Percentiles rank a stretch among this genome's conserved stretches.
phyloP scores from a whole-genome alignment of 108 stramenopile genomes.

The Asterionellopsis glacialis region DNA sequence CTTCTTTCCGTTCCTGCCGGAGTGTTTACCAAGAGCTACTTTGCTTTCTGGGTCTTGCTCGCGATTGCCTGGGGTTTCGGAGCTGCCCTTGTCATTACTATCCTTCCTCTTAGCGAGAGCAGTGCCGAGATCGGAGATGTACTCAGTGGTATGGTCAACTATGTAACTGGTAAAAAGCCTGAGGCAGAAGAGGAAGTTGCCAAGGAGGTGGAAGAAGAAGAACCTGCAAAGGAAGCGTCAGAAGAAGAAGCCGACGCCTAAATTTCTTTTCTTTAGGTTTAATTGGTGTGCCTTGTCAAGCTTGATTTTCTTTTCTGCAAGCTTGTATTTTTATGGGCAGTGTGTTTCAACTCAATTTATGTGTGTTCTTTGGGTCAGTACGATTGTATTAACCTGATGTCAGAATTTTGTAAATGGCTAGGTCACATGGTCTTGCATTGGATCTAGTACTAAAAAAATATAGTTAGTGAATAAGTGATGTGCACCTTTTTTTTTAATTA shows the following conservation, averaged over 20 bases:
- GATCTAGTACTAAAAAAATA: too few species aligned
- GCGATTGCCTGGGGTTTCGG: conserved; percentile 87
- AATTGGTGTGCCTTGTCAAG: too few species aligned
- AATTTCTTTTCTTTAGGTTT: background rate
- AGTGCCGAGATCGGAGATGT: conserved; percentile 53
- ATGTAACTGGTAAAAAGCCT: conserved; percentile 1
- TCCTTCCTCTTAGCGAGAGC: conserved; percentile 78
- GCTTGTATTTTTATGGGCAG: too few species aligned
- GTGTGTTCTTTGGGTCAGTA: too few species aligned
- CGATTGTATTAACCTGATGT: too few species aligned
- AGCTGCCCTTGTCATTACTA: conserved; percentile 63
- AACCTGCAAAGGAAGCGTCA: conserved; percentile 17
- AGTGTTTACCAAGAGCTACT: conserved; percentile 75
- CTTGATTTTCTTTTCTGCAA: too few species aligned
- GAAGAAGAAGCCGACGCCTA: conserved; percentile 21
- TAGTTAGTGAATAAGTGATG: too few species aligned
- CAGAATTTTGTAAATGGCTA: too few species aligned
- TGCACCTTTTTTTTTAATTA: too few species aligned
- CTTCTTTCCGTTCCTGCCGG: conserved; percentile 84
- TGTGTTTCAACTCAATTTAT: too few species aligned
- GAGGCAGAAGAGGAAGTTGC: conserved; percentile 16
- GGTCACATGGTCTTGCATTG: too few species aligned
- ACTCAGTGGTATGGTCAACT: conserved; percentile 33
- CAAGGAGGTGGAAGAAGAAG: conserved; percentile 13
- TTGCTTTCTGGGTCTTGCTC: conserved; percentile 89